phyloP scores from a whole-genome alignment of 441 rosid species.

The Populus hybrid region DNA sequence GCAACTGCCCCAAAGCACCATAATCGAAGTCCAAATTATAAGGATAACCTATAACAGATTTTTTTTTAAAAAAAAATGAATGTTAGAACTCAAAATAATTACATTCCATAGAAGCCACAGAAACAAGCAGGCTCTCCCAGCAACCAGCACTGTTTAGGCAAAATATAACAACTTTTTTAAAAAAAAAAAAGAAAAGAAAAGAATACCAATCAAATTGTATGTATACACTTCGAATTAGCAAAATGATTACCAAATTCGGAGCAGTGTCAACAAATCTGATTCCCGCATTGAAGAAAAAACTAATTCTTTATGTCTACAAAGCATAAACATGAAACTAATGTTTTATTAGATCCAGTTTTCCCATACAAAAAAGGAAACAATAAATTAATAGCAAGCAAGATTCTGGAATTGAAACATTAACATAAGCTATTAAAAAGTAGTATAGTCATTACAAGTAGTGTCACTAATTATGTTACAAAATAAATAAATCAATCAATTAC shows the following conservation, averaged over 20 bases:
- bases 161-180: not conserved
- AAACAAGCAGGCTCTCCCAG: not conserved
- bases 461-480: not conserved
- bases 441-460: not conserved
- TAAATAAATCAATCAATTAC: constrained; percentile 24
- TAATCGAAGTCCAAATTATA: constrained; percentile 90
- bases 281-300: not conserved
- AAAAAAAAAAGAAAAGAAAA: not conserved
- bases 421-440: not conserved
- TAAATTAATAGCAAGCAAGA: not conserved
- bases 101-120: not conserved
- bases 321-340: no score
- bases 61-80: not conserved
- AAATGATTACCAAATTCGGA: not conserved
- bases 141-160: not conserved
- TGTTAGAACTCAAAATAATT: not conserved
- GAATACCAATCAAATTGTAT: not conserved
- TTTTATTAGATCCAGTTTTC: no score
- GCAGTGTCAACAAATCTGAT: not conserved
- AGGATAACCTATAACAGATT: constrained; percentile 65
- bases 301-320: no score
- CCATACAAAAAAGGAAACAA: no score
- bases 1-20: constrained; percentile 82
- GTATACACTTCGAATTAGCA: not conserved
- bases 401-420: not conserved